phyloP scores from a whole-genome alignment of 305 asterid species.

The Fraxinus dipetala region DNA sequence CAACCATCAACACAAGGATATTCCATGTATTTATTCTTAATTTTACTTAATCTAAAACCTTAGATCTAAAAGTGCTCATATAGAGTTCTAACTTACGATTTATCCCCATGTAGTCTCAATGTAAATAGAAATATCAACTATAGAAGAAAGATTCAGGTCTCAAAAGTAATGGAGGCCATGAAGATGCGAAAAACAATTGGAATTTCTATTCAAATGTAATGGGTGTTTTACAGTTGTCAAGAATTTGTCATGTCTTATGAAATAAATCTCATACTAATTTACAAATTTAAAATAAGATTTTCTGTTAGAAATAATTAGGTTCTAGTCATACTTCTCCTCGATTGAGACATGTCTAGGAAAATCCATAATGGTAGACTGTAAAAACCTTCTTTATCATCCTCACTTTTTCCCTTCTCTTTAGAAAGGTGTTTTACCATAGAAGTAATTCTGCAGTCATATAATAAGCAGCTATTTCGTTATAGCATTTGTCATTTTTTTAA shows the following conservation, averaged over 20 bases:
- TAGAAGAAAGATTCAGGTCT: not conserved
- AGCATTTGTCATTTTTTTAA: slow-evolving; percentile 9
- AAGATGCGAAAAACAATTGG: not conserved
- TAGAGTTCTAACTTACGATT: not conserved
- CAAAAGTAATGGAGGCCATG: not conserved
- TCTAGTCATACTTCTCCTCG: not conserved
- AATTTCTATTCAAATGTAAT: not conserved
- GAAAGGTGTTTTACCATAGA: not conserved
- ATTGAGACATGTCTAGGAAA: not conserved
- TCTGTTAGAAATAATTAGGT: not conserved
- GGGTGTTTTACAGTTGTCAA: not conserved
- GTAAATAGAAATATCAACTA: not conserved
- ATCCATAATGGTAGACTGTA: not conserved
- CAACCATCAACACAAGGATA: not conserved
- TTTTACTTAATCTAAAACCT: not conserved
- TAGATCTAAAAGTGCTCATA: not conserved
- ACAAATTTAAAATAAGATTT: not conserved
- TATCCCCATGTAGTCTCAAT: not conserved
- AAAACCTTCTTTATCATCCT: not conserved
- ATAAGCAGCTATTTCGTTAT: not conserved
- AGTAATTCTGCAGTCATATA: not conserved
- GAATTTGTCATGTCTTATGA: not conserved
- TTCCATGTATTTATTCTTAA: not conserved
- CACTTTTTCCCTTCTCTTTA: not conserved
- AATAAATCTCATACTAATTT: not conserved